Conservation (phyloP, 139 green algal genomes). For the Helicosporidium sp. region DNA sequence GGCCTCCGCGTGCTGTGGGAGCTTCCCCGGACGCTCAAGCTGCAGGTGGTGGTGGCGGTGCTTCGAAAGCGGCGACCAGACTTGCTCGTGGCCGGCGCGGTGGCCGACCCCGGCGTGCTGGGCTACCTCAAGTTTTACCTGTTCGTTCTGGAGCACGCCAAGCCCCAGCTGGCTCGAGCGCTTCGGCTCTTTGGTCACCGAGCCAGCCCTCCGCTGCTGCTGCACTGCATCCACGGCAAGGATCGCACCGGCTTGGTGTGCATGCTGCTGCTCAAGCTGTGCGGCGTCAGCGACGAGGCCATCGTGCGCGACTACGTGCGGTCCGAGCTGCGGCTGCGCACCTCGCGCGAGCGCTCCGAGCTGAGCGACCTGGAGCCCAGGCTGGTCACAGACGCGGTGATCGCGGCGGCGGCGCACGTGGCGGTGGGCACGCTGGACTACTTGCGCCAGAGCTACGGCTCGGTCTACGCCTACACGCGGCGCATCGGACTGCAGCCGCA, state of each 20-base stretch:
- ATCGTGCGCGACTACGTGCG: constrained; percentile 24
- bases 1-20: constrained; percentile 9
- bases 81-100: constrained; percentile 6
- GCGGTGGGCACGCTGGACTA: constrained; percentile 24
- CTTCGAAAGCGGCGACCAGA: constrained; percentile 7
- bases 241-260: constrained; percentile 29
- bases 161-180: constrained; percentile 10
- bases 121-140: constrained; percentile 26
- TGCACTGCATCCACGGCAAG: constrained; percentile 38
- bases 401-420: constrained; percentile 16
- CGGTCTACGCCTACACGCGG: not conserved
- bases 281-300: constrained; percentile 8
- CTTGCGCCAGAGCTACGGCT: constrained; percentile 13
- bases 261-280: constrained; percentile 30
- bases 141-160: constrained; percentile 8
- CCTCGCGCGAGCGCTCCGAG: constrained; percentile 12
- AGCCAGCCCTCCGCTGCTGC: constrained; percentile 11
- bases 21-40: constrained; percentile 8
- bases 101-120: constrained; percentile 25
- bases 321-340: constrained; percentile 18
- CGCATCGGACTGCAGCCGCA: not conserved
- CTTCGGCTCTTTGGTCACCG: constrained; percentile 14
- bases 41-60: constrained; percentile 6
- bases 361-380: constrained; percentile 6
- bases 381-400: constrained; percentile 22